A percentile compares a stretch with the other conserved stretches of the same genome.
phyloP scores from a whole-genome alignment of 2,329 filamentous ascomycete genomes.

The Capronia coronata region DNA sequence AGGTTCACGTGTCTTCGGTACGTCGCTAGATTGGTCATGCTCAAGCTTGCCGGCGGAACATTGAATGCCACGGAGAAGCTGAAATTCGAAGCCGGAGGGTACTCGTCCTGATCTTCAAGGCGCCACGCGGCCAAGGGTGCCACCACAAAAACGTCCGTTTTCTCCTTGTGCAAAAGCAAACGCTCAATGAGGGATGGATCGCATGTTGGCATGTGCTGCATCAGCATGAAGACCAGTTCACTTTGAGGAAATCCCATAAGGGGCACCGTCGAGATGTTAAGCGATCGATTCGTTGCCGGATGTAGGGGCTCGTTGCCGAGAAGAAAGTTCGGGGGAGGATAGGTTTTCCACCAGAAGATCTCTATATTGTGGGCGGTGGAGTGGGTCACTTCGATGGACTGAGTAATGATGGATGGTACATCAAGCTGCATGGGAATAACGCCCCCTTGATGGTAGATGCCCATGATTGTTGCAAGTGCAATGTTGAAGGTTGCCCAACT shows the following conservation, averaged over 20 bases:
- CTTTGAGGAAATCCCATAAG: slow-evolving; percentile 44
- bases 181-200: slow-evolving; percentile 21
- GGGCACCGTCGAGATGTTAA: slow-evolving; percentile 40
- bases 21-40: slow-evolving; percentile 35
- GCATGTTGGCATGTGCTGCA: slow-evolving; percentile 32
- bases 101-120: slow-evolving; percentile 9
- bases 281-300: slow-evolving; percentile 22
- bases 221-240: slow-evolving; percentile 37
- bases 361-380: slow-evolving; percentile 29
- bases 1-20: slow-evolving; percentile 45
- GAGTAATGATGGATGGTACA: slow-evolving; percentile 33
- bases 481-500: slow-evolving; percentile 47
- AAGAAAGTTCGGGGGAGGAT: slow-evolving; percentile 48
- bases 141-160: slow-evolving; percentile 38
- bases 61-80: slow-evolving; percentile 23
- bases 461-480: slow-evolving; percentile 45
- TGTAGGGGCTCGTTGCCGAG: slow-evolving; percentile 36
- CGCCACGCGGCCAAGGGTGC: slow-evolving; percentile 40
- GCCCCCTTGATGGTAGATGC: slow-evolving; percentile 50
- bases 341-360: slow-evolving; percentile 52
- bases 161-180: slow-evolving; percentile 18
- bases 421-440: slow-evolving; percentile 46
- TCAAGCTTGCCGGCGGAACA: slow-evolving; percentile 17
- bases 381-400: slow-evolving; percentile 25
- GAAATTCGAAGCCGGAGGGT: slow-evolving; percentile 22